Base-by-base conservation (phyloP, 1,284 basidiomycete species). In the Fomitiporia mediterranea region DNA sequence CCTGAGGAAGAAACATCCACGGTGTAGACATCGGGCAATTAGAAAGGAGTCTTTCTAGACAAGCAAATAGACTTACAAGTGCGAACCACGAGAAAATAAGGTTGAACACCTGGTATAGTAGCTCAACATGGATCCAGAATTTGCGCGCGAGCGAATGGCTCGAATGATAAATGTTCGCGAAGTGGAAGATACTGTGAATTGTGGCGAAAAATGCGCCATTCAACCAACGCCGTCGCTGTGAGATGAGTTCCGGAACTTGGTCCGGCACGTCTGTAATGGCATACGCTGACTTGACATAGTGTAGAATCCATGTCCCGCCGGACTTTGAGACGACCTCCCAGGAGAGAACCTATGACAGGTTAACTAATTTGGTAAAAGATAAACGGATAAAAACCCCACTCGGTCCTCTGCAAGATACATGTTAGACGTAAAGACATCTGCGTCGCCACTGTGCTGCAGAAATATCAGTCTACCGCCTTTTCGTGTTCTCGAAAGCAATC, bases 191-290 rank as follows among this genome's bases (percentile, higher is more conserved):
- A 56, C 86, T 87, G 72, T 98, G 92, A 37, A 95, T 83, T 0
- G 91, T 92, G 2, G 95, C 95, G 67, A 96, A 96, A 80, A 98
- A 98, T 4, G 92, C 95, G 4, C 96, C 96, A 67, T 98, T 99
- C 37, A 98, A 79, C 95, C 96, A 97, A 51, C 94, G 85, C 53
- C 94, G 81, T 55, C 94, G 86, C 68, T 97, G 94, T 0, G 91
- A 92, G 64, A 97, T 93, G 55, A 97, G 73, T 68, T 96, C 94
- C 0, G 93, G 88, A 3, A 94, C 84, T 68, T 87, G 82, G 66
- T 94, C 92, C 0, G 93, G 91, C 1, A 94, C 92, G 69, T 94
- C 94, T 2, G 94, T 96, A n/a, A 91, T 80, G 2, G 87, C 93
- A 64, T 89, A 91, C 1, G 94, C 92, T 1, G 88, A 91, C 68